Evolutionary conservation across 305 asterid genomes (phyloP).

Genomic region (Withania somnifera): DNA sequence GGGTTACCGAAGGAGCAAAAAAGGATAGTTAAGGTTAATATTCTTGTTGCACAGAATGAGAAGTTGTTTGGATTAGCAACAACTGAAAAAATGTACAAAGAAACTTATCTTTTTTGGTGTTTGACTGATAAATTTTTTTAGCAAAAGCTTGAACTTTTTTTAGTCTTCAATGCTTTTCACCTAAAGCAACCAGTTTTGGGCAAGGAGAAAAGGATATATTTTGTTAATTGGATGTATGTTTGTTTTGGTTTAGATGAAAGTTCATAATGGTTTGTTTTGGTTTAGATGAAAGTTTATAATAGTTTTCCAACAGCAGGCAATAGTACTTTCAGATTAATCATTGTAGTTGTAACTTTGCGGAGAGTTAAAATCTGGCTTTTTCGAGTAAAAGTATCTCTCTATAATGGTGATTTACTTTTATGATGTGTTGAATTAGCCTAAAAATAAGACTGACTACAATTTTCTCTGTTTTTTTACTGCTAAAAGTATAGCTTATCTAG

Average conservation of each 20-base stretch:
- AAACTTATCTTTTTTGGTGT: not conserved
- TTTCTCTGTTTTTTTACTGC: not conserved
- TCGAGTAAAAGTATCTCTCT: not conserved
- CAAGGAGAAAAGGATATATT: too few relatives aligned
- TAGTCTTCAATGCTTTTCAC: not conserved
- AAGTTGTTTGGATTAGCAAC: not conserved
- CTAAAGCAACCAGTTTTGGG: not conserved
- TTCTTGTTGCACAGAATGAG: not conserved
- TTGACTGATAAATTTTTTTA: not conserved
- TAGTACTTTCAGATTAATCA: not conserved
- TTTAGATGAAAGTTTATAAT: not conserved
- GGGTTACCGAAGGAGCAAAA: too few relatives aligned
- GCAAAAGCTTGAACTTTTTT: not conserved
- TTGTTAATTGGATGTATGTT: not conserved
- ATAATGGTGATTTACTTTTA: not conserved
- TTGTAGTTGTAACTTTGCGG: not conserved
- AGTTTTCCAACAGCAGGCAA: not conserved
- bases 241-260: not conserved
- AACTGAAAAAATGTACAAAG: not conserved
- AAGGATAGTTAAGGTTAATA: too few relatives aligned
- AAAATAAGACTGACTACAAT: not conserved
- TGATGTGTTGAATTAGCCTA: not conserved
- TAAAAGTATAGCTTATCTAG: not conserved
- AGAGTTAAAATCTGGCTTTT: not conserved
- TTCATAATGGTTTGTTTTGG: not conserved